Evolutionary conservation across 148 eudicot genomes (phyloP).

Genomic region (Camellia japonica): DNA sequence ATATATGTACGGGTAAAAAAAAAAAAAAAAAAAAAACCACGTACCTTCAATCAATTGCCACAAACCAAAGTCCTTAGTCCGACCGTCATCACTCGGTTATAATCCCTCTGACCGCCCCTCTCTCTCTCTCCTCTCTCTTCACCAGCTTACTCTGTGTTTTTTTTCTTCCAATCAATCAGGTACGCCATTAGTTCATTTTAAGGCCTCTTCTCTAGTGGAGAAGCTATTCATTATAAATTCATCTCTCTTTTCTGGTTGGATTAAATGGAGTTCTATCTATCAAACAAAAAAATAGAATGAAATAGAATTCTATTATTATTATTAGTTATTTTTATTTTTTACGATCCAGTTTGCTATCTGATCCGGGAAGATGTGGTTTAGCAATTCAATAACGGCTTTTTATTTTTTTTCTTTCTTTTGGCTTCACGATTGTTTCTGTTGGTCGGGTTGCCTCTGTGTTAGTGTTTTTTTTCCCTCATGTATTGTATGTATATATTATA

Average conservation of each 20-base stretch:
- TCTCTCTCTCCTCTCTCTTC: neutral
- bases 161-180: neutral
- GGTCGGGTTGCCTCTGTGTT: neutral
- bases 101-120: slow-evolving; percentile 19
- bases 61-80: too few species aligned
- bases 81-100: slow-evolving; percentile 4
- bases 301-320: neutral
- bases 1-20: too few species aligned
- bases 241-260: neutral
- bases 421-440: neutral
- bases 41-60: too few species aligned
- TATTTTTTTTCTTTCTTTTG: neutral
- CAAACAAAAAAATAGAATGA: too few species aligned
- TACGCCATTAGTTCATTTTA: neutral
- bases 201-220: neutral
- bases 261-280: too few species aligned
- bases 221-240: too few species aligned
- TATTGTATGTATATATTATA: too few species aligned
- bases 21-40: too few species aligned
- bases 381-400: neutral
- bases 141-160: neutral
- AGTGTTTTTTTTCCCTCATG: neutral
- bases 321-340: neutral
- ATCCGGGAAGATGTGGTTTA: neutral
- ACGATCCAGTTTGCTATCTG: neutral